These are phyloP conservation scores for Wickerhamiella alocasiicola DNA, from an alignment of 805 yeast genomes.

Conservation along the genomic window DNA sequence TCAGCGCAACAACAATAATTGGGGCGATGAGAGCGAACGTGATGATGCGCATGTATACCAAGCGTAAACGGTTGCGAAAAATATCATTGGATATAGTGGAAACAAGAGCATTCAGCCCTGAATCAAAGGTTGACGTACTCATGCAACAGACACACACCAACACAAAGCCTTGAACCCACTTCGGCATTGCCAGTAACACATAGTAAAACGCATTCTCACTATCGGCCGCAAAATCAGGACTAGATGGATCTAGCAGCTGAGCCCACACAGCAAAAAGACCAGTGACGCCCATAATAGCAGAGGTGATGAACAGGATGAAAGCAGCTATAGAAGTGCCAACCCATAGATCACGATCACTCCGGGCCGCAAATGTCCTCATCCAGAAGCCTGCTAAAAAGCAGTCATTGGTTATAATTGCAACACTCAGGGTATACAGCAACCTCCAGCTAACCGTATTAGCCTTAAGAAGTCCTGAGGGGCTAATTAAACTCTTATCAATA, in stretches of 20 bases:
- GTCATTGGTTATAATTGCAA: conserved; percentile 84
- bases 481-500: conserved; percentile 46
- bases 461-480: conserved; percentile 50
- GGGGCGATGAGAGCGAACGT: conserved; percentile 78
- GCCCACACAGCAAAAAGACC: conserved; percentile 91
- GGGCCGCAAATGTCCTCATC: conserved; percentile 87
- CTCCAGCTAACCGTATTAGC: conserved; percentile 81
- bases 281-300: conserved; percentile 64
- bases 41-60: conserved; percentile 52
- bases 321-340: conserved; percentile 71
- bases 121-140: conserved; percentile 82
- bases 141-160: conserved; percentile 59
- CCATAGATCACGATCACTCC: conserved; percentile 57
- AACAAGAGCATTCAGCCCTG: conserved; percentile 76
- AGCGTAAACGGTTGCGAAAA: conserved; percentile 65
- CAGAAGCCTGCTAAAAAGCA: conserved; percentile 87
- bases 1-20: conserved; percentile 68
- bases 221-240: conserved; percentile 38
- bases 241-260: conserved; percentile 37
- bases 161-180: conserved; percentile 77
- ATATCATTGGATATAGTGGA: conserved; percentile 83
- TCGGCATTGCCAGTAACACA: conserved; percentile 58
- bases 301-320: conserved; percentile 46
- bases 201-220: conserved; percentile 54
- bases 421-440: conserved; percentile 65